Base-by-base conservation (phyloP, 306 rosid species). In the Oemleria cerasiformis region DNA sequence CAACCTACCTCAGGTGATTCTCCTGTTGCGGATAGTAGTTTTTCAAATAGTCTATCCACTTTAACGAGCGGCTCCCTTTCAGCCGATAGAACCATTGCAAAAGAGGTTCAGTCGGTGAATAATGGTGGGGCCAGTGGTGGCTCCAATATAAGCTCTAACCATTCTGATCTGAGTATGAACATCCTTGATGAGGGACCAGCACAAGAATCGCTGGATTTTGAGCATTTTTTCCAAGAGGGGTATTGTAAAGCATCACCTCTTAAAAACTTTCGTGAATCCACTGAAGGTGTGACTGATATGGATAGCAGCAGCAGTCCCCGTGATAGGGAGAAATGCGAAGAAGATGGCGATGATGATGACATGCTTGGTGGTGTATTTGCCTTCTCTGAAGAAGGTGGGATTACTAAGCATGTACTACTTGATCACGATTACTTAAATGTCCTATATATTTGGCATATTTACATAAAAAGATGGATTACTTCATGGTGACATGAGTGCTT, bases 311-410 rank as follows among this genome's bases (percentile, higher is more conserved):
- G 36, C 73, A 82, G 90, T 80, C 92, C 90, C 57, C 76, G 85
- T 74, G 88, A 83, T 72, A 80, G 89, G 85, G 98, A 84, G 78
- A 92, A 92, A 79, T 75, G 79, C 42, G 95, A 90, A 79, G 95
- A 90, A 67, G 92, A 78, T 72, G 96, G 81, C 17, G 94, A 89
- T 53, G 73, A 75, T 63, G 96, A 85, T 75, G 91, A 86, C 84
- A 78, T 90, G 94, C 89, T 86, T 77, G 96, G 92, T 68, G 90
- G 86, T 71, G 83, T 92, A 65, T 92, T 92, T 85, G 89, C 83
- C 76, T 92, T 92, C 84, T 92, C 92, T 1, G 96, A 88, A 81
- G 95, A 92, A 92, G 98, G 98, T 92, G 72, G 39, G 81, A 70
- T 53, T 66, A 39, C 63, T 68, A 70, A 68, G 48, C 68, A 23